Conservation (phyloP, 2,329 filamentous ascomycete species). For the Botrytis pseudocinerea region DNA sequence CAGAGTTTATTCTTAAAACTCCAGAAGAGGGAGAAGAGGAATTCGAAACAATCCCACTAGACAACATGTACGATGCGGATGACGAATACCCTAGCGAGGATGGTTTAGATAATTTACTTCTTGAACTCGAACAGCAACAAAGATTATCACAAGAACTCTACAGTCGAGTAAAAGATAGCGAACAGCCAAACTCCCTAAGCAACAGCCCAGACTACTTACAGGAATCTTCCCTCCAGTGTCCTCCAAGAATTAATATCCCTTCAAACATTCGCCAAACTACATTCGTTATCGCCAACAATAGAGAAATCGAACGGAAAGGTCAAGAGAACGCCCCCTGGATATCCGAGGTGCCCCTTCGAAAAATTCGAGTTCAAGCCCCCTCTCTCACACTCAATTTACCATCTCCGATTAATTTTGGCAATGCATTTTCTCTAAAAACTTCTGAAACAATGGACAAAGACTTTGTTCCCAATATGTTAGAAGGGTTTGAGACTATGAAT, state of each 20-base stretch:
- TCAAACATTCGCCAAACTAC: neutral
- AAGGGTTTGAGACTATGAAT: slow-evolving; percentile 3
- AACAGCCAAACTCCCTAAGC: slow-evolving; percentile 7
- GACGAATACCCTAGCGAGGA: neutral
- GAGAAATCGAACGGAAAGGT: neutral
- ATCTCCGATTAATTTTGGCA: neutral
- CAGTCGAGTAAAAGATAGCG: slow-evolving; percentile 15
- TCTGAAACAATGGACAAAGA: neutral
- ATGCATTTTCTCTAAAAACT: neutral
- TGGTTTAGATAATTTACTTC: neutral
- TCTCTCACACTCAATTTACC: neutral
- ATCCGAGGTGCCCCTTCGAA: neutral
- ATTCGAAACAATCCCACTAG: neutral
- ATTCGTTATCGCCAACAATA: neutral
- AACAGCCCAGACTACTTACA: neutral
- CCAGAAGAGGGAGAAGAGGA: neutral
- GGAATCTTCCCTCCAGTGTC: neutral
- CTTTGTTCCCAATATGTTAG: neutral
- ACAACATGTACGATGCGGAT: neutral
- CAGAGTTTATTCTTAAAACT: neutral
- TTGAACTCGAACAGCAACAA: neutral
- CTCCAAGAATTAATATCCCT: neutral
- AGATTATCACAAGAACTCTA: neutral
- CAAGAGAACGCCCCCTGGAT: neutral
- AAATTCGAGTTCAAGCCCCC: neutral